Evolutionary conservation across 2,329 filamentous ascomycete genomes (phyloP).

Genomic region (Phialophora verrucosa): DNA sequence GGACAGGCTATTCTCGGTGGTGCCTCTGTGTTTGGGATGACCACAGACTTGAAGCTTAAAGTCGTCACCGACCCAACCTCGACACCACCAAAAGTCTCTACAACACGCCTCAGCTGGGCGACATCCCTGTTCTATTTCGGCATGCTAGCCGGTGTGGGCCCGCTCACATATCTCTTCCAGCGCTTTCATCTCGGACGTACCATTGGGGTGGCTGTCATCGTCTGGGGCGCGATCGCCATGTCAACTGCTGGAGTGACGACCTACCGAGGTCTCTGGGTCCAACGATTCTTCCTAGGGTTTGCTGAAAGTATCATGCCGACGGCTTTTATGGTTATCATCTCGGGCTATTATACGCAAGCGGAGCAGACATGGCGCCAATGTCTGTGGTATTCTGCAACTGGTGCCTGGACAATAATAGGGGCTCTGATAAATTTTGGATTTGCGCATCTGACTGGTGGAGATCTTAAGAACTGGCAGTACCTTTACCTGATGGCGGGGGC

Average conservation of each 20-base stretch:
- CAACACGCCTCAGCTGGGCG: conserved; percentile 73
- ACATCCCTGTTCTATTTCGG: conserved; percentile 75
- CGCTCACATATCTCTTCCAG: conserved; percentile 73
- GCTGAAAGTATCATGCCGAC: conserved; percentile 69
- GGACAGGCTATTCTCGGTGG: conserved; percentile 71
- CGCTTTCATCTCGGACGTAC: conserved; percentile 67
- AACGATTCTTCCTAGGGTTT: conserved; percentile 68
- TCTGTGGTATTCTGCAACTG: conserved; percentile 42
- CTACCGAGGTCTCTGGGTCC: conserved; percentile 67
- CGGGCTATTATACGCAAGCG: conserved; percentile 66
- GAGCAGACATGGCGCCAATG: conserved; percentile 12
- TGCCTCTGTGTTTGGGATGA: conserved; percentile 78
- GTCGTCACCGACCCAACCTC: conserved; percentile 56
- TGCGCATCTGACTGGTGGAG: conserved; percentile 3
- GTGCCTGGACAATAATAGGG: conserved; percentile 53
- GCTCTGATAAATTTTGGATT: conserved; percentile 34
- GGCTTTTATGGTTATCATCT: conserved; percentile 68
- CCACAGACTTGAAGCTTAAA: conserved; percentile 66
- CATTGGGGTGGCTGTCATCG: conserved; percentile 65
- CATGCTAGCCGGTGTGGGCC: conserved; percentile 74
- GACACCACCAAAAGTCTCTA: conserved; percentile 64
- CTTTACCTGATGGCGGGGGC: conserved; percentile 70
- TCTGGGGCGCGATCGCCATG: conserved; percentile 70
- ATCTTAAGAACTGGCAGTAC: conserved; percentile 67
- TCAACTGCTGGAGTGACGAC: conserved; percentile 70